Percentiles rank a stretch among this genome's conserved stretches.
Conservation (phyloP, 768 basidiomycete species). For the Mycena rosella region DNA sequence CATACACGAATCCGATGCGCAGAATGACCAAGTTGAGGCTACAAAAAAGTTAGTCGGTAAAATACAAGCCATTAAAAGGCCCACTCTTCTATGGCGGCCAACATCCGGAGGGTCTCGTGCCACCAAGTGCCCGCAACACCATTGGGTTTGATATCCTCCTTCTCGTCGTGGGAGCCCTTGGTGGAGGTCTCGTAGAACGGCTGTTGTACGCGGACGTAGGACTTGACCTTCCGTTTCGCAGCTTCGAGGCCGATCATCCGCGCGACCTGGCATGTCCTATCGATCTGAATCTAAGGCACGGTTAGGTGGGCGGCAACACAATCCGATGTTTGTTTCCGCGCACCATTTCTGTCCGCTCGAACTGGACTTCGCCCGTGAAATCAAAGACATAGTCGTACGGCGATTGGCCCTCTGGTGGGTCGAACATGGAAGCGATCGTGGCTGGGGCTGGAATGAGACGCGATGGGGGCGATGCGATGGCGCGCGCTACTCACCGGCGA, state of each 20-base stretch:
- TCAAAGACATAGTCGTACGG: constrained; percentile 88
- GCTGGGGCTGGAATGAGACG: constrained; percentile 54
- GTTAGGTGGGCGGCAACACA: constrained; percentile 13
- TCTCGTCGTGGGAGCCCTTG: constrained; percentile 76
- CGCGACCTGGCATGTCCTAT: constrained; percentile 77
- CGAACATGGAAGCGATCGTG: constrained; percentile 75
- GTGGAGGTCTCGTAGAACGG: constrained; percentile 84
- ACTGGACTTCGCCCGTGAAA: constrained; percentile 83
- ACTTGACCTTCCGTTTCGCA: constrained; percentile 81
- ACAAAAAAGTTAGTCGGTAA: constrained; percentile 33
- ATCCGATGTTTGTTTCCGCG: constrained; percentile 42
- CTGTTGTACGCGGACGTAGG: constrained; percentile 82
- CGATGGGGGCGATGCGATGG: constrained; percentile 14
- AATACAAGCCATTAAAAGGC: constrained; percentile 38
- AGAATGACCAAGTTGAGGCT: constrained; percentile 88
- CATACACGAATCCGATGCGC: constrained; percentile 82
- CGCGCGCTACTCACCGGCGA: constrained; percentile 64
- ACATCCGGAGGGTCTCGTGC: constrained; percentile 84
- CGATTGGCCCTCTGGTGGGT: constrained; percentile 76
- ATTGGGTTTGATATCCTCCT: constrained; percentile 78
- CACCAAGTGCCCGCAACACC: constrained; percentile 86
- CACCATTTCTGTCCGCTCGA: constrained; percentile 83
- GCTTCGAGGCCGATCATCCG: constrained; percentile 81
- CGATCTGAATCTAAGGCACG: constrained; percentile 76
- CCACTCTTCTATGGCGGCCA: constrained; percentile 82